A percentile compares a stretch with the other conserved stretches of the same genome.
These are phyloP conservation scores for Mycotypha africana DNA, from an alignment of 371 early-diverging fungal species.

Conservation along the genomic window DNA sequence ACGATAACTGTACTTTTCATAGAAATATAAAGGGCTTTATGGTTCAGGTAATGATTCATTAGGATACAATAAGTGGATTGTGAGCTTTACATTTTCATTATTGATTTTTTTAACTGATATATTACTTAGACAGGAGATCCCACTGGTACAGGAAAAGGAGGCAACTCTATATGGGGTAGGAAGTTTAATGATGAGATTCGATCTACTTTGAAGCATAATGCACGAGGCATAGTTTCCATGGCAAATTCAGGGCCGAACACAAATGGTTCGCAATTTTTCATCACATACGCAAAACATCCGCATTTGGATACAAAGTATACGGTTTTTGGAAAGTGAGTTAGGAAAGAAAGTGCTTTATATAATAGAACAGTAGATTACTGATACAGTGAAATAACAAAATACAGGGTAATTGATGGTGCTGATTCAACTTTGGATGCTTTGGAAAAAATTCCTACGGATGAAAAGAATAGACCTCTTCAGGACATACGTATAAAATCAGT, in stretches of 20 bases:
- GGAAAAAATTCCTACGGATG: constrained; percentile 85
- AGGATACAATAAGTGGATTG: not conserved
- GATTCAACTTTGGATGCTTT: constrained; percentile 83
- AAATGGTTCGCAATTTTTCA: constrained; percentile 92
- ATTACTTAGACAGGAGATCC: constrained; percentile 79
- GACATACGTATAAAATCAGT: constrained; percentile 73
- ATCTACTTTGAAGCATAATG: constrained; percentile 80
- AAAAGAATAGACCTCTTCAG: constrained; percentile 78
- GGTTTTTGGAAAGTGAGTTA: constrained; percentile 82
- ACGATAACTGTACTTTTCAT: constrained; percentile 82
- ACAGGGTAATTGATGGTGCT: constrained; percentile 82
- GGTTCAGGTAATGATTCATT: constrained; percentile 77
- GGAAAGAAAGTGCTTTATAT: too few relatives aligned
- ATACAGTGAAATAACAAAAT: too few relatives aligned
- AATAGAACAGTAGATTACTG: too few relatives aligned
- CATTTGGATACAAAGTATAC: constrained; percentile 91
- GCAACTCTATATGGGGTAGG: constrained; percentile 81
- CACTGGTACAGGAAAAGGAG: constrained; percentile 86
- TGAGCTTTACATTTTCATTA: too few relatives aligned
- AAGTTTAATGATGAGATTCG: constrained; percentile 89
- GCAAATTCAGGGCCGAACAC: constrained; percentile 92
- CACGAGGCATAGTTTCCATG: constrained; percentile 88
- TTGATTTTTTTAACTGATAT: not conserved
- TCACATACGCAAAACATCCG: constrained; percentile 77
- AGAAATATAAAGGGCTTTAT: constrained; percentile 88